Conservation (phyloP, 768 basidiomycete genomes). For the Xerocomus potaroensis region DNA sequence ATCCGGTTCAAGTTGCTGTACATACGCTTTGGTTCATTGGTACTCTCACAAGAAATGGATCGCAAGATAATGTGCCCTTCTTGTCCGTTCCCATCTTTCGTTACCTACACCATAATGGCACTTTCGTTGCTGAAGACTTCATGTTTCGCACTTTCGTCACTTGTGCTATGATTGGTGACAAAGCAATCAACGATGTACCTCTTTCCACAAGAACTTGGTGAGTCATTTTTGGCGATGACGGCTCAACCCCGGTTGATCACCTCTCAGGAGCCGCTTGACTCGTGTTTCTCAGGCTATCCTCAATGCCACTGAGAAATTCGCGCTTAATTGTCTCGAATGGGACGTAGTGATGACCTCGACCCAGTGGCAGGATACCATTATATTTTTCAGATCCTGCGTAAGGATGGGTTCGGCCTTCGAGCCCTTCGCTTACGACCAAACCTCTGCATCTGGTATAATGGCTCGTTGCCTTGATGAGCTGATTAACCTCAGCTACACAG, state of each 20-base stretch:
- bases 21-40: constrained; percentile 33
- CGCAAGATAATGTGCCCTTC: constrained; percentile 20
- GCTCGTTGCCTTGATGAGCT: constrained; percentile 20
- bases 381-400: constrained; percentile 22
- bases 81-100: constrained; percentile 28
- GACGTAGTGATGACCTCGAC: constrained; percentile 15
- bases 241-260: constrained; percentile 4
- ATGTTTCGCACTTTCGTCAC: constrained; percentile 32
- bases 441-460: constrained; percentile 14
- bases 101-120: constrained; percentile 27
- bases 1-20: constrained; percentile 26
- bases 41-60: constrained; percentile 18
- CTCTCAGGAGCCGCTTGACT: constrained; percentile 20
- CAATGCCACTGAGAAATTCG: constrained; percentile 22
- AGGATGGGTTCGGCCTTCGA: constrained; percentile 24
- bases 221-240: background rate
- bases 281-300: constrained; percentile 21
- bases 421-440: constrained; percentile 19
- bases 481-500: constrained; percentile 8
- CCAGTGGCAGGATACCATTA: constrained; percentile 23
- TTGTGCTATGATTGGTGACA: constrained; percentile 35
- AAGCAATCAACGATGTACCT: constrained; percentile 30
- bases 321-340: constrained; percentile 21
- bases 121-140: constrained; percentile 29
- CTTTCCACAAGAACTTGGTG: constrained; percentile 32